A percentile compares a stretch with the other conserved stretches of the same genome.
Conservation (phyloP, 2,329 filamentous ascomycete species). For the Fusarium sterilihyphosum region DNA sequence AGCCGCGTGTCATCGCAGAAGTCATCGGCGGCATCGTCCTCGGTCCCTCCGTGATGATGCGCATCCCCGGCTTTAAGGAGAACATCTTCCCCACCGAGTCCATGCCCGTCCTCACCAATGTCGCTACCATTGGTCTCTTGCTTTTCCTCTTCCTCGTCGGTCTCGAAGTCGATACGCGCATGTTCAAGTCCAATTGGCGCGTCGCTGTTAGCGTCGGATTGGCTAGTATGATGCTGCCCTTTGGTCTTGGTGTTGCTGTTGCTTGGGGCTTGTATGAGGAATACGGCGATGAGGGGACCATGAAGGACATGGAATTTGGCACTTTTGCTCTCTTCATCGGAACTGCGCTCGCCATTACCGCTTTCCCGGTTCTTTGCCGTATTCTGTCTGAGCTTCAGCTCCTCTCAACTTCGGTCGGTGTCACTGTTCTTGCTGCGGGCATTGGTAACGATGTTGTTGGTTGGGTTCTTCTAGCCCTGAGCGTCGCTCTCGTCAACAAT, state of each 20-base stretch:
- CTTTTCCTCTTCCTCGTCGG: conserved; percentile 90
- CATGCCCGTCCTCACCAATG: conserved; percentile 78
- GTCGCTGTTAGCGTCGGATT: conserved; percentile 81
- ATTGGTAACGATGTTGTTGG: conserved; percentile 83
- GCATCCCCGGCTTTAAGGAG: conserved; percentile 79
- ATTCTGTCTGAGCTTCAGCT: conserved; percentile 93
- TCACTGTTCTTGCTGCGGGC: conserved; percentile 89
- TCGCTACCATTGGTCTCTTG: conserved; percentile 84
- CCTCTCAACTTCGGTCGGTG: conserved; percentile 82
- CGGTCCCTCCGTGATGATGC: conserved; percentile 88
- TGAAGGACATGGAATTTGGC: conserved; percentile 58
- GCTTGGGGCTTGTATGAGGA: conserved; percentile 83
- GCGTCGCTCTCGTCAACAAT: conserved; percentile 92
- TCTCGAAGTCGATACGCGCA: conserved; percentile 83
- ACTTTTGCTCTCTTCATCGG: conserved; percentile 80
- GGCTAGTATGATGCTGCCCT: conserved; percentile 83
- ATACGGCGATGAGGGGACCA: conserved; percentile 62
- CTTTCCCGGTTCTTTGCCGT: conserved; percentile 89
- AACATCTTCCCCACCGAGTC: conserved; percentile 81
- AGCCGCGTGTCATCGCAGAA: conserved; percentile 85
- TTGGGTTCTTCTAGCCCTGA: conserved; percentile 93
- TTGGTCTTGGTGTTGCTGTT: conserved; percentile 82
- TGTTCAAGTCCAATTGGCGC: conserved; percentile 82
- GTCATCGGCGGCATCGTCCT: conserved; percentile 87
- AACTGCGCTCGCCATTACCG: conserved; percentile 92